Conservation (phyloP, 2,329 filamentous ascomycete genomes). For the Trichophyton equinum region DNA sequence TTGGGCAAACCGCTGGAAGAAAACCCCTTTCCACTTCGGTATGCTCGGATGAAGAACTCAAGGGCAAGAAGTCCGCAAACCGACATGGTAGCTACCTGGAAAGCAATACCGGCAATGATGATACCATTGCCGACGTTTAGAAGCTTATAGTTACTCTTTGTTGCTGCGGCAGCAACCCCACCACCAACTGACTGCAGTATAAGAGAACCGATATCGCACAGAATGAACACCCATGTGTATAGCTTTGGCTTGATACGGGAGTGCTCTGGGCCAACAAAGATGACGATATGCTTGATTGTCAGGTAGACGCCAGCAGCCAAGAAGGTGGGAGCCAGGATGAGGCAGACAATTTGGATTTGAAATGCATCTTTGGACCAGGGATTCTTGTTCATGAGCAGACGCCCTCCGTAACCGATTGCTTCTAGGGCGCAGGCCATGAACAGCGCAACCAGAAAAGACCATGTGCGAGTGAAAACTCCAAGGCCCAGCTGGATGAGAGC, state of each 20-base stretch:
- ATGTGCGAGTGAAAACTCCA: conserved; percentile 42
- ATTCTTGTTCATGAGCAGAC: conserved; percentile 42
- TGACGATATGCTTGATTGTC: conserved; percentile 44
- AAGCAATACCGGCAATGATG: conserved; percentile 46
- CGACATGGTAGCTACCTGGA: conserved; percentile 42
- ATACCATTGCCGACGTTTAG: conserved; percentile 41
- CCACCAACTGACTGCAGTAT: conserved; percentile 47
- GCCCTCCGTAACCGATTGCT: conserved; percentile 43
- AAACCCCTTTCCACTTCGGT: conserved; percentile 17
- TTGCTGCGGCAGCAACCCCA: conserved; percentile 43
- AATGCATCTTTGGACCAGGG: conserved; percentile 40
- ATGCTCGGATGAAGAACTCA: conserved; percentile 34
- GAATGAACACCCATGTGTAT: conserved; percentile 49
- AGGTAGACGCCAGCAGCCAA: conserved; percentile 45
- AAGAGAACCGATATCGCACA: conserved; percentile 48
- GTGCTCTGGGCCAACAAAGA: conserved; percentile 41
- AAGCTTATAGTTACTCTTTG: conserved; percentile 24
- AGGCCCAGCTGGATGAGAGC: conserved; percentile 38
- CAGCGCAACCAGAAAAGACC: conserved; percentile 43
- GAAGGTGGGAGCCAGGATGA: conserved; percentile 47
- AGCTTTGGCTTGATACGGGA: conserved; percentile 37
- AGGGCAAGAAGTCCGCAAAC: conserved; percentile 29
- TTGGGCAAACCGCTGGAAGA: conserved; percentile 16
- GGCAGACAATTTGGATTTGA: conserved; percentile 42
- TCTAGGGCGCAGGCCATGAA: conserved; percentile 39